Evolutionary conservation across 2,329 filamentous ascomycete genomes (phyloP).

Genomic region (Nigrospora osmanthi): DNA sequence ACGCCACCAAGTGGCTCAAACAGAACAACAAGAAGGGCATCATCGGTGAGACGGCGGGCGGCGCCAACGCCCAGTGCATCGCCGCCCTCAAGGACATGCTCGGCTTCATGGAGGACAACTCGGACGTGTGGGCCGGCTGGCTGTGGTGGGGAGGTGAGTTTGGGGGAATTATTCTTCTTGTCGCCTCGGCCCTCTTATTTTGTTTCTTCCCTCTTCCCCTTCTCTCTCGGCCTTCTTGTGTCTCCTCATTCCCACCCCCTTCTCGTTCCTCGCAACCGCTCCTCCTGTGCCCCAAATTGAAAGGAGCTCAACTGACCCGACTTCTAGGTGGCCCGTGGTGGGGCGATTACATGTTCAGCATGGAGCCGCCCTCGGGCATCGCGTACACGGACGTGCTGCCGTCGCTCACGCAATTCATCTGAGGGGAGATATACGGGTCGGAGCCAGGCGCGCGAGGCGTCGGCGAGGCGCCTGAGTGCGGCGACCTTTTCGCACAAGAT

Average conservation of each 20-base stretch:
- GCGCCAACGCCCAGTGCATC: conserved; percentile 40
- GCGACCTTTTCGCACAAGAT: no score
- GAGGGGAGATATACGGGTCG: no score
- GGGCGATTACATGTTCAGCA: conserved; percentile 39
- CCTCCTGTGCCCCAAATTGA: conserved; percentile 24
- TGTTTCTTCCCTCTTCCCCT: no score
- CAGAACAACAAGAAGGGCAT: conserved; percentile 46
- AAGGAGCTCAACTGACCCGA: conserved; percentile 30
- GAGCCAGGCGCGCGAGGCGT: no score
- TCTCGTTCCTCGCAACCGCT: no score
- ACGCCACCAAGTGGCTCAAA: conserved; percentile 45
- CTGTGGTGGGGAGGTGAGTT: background rate
- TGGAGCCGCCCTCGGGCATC: conserved; percentile 35
- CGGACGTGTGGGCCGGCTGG: conserved; percentile 49
- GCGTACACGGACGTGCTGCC: conserved; percentile 23
- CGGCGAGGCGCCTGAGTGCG: no score
- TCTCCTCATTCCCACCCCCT: no score
- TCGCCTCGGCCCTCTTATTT: no score
- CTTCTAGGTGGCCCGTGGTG: conserved; percentile 46
- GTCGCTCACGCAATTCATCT: no score
- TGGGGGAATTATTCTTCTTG: no score
- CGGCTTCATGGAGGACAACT: conserved; percentile 43
- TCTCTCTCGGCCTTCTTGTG: no score
- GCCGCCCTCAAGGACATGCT: conserved; percentile 43
- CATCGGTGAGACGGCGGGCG: conserved; percentile 51